Conservation (phyloP, 257 asterid species). For the Nicotiana benthamiana region DNA sequence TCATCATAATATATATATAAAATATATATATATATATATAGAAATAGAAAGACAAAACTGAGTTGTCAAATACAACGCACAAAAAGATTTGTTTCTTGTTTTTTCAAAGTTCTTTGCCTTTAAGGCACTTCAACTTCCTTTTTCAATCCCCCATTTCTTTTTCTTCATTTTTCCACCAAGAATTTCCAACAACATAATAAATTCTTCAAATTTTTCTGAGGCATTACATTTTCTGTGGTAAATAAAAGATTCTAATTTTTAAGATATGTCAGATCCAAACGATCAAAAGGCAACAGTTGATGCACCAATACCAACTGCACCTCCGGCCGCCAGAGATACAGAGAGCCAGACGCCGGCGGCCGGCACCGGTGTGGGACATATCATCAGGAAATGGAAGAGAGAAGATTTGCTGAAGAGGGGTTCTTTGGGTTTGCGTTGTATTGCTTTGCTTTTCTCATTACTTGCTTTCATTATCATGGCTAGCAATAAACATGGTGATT, state of each 20-base stretch:
- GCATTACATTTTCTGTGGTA: neutral
- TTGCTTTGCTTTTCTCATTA: slow-evolving; percentile 49
- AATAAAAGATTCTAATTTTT: neutral
- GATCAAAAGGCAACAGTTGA: slow-evolving; percentile 5
- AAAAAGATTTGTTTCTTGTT: neutral
- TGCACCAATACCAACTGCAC: slow-evolving; percentile 11
- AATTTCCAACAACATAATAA: neutral
- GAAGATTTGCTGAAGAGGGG: slow-evolving; percentile 46
- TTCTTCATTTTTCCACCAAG: neutral
- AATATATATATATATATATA: too few species aligned
- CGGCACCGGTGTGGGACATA: slow-evolving; percentile 18
- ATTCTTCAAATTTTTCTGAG: neutral
- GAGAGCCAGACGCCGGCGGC: slow-evolving; percentile 29
- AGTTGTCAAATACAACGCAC: neutral
- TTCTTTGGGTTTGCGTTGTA: slow-evolving; percentile 31
- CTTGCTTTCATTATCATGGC: slow-evolving; percentile 70
- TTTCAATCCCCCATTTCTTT: neutral
- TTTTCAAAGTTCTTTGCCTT: neutral
- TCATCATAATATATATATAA: too few species aligned
- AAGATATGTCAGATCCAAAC: slow-evolving; percentile 33
- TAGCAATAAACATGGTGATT: slow-evolving; percentile 58
- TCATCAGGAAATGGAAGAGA: slow-evolving; percentile 43
- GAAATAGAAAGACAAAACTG: neutral
- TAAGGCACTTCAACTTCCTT: neutral
- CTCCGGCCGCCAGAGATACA: slow-evolving; percentile 15